Evolutionary conservation across 2,329 filamentous ascomycete species (phyloP).

Genomic region (Rugonectria rugulosa): DNA sequence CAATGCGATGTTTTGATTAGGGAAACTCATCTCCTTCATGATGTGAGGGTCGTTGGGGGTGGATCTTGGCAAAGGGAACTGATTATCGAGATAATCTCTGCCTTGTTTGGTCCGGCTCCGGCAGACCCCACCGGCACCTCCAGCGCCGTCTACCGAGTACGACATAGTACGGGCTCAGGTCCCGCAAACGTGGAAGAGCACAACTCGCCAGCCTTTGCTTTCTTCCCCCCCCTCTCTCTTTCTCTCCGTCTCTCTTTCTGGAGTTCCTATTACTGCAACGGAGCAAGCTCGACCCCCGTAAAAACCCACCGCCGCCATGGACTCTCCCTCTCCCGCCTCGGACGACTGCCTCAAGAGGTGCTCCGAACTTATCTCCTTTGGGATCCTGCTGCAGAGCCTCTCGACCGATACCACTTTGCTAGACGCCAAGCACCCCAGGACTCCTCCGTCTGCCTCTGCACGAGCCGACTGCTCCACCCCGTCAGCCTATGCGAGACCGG

Average conservation of each 20-base stretch:
- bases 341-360: slow-evolving; percentile 42
- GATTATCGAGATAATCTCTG: slow-evolving; percentile 25
- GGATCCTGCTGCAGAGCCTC: slow-evolving; percentile 45
- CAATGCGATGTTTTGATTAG: too few species aligned
- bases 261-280: too few species aligned
- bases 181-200: too few species aligned
- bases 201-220: background rate
- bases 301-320: slow-evolving; percentile 6
- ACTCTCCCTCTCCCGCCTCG: slow-evolving; percentile 31
- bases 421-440: slow-evolving; percentile 6
- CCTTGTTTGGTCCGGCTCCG: background rate
- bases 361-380: slow-evolving; percentile 47
- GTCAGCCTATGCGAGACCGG: too few species aligned
- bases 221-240: background rate
- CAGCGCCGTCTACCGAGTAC: too few species aligned
- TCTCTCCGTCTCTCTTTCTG: slow-evolving; percentile 11
- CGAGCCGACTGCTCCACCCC: background rate
- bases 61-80: background rate
- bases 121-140: slow-evolving; percentile 5
- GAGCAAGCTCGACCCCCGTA: too few species aligned
- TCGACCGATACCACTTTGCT: slow-evolving; percentile 40
- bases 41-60: background rate
- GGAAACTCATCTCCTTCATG: too few species aligned
- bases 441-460: slow-evolving; percentile 9
- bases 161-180: too few species aligned